Percentiles rank a stretch among this genome's conserved stretches.
Evolutionary conservation across 371 early-diverging fungal genomes (phyloP).

Genomic region (Chytridium lagenaria): DNA sequence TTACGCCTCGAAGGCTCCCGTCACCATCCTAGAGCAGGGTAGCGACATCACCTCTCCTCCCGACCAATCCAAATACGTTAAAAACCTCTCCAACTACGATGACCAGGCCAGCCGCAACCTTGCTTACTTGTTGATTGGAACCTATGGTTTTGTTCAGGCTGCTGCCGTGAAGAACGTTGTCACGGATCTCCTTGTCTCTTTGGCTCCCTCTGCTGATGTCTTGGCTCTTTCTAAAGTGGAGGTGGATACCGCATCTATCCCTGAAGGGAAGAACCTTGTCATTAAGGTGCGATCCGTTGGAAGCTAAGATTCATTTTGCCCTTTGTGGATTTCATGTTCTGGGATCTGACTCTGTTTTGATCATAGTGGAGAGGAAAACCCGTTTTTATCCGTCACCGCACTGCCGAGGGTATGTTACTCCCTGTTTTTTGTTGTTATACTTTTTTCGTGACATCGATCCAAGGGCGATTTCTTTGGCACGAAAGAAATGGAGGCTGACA

Average conservation of each 20-base stretch:
- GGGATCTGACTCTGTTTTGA: too few relatives aligned
- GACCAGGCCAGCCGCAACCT: slow-evolving; percentile 53
- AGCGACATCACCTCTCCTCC: slow-evolving; percentile 39
- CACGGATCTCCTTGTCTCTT: slow-evolving; percentile 83
- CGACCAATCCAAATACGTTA: slow-evolving; percentile 42
- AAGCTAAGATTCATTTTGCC: too few relatives aligned
- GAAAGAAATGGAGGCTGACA: not conserved
- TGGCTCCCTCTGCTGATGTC: slow-evolving; percentile 96
- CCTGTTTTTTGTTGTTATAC: slow-evolving; percentile 9
- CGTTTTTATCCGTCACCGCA: slow-evolving; percentile 96
- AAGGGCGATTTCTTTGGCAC: too few relatives aligned
- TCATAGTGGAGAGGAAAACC: slow-evolving; percentile 99
- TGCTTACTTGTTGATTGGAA: slow-evolving; percentile 94
- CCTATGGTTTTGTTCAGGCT: slow-evolving; percentile 84
- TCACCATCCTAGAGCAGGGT: slow-evolving; percentile 25
- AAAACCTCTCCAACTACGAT: slow-evolving; percentile 40
- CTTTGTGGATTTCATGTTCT: too few relatives aligned
- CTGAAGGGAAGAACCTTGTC: slow-evolving; percentile 95
- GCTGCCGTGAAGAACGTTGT: slow-evolving; percentile 92
- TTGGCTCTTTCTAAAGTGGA: slow-evolving; percentile 97
- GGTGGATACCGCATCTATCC: slow-evolving; percentile 88
- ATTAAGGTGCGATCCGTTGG: slow-evolving; percentile 77
- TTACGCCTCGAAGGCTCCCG: slow-evolving; percentile 45
- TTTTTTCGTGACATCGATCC: too few relatives aligned
- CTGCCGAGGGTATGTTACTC: slow-evolving; percentile 61